Conservation (phyloP, 2,329 filamentous ascomycete genomes). For the Aureobasidium sp. region DNA sequence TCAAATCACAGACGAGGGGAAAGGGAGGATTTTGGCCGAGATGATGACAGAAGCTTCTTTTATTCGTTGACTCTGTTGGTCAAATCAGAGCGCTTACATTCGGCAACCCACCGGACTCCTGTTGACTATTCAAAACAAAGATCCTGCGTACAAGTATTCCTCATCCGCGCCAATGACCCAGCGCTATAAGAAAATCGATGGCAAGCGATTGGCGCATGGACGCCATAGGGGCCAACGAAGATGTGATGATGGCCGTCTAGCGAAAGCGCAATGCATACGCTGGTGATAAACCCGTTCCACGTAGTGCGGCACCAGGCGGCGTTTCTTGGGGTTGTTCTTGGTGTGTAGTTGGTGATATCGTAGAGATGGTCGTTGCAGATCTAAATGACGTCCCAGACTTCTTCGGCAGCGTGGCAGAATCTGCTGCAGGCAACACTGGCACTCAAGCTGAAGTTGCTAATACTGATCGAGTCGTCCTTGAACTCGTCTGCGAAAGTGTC, state of each 20-base stretch:
- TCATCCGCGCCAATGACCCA: not conserved
- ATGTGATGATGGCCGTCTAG: not conserved
- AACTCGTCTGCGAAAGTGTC: constrained; percentile 92
- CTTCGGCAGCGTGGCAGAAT: constrained; percentile 97
- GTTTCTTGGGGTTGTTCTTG: not conserved
- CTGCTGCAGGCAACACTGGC: constrained; percentile 99
- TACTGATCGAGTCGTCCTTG: constrained; percentile 95
- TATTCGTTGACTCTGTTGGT: not conserved
- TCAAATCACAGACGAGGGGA: not conserved
- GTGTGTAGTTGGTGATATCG: not conserved
- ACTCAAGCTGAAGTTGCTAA: constrained; percentile 96
- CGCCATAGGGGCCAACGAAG: not conserved
- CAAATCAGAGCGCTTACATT: not conserved
- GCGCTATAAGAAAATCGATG: not conserved
- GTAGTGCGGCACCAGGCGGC: not conserved
- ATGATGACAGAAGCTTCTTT: not conserved
- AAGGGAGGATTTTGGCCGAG: not conserved
- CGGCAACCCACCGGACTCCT: not conserved
- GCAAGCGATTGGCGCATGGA: not conserved
- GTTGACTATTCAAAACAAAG: not conserved
- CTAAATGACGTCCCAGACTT: constrained; percentile 90
- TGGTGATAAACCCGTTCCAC: not conserved
- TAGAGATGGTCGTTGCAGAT: not conserved
- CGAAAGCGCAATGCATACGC: not conserved
- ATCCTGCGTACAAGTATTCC: not conserved